Percentiles rank a stretch among this genome's conserved stretches.
Conservation (phyloP, 2,329 filamentous ascomycete species). For the Pseudogymnoascus pannorum region DNA sequence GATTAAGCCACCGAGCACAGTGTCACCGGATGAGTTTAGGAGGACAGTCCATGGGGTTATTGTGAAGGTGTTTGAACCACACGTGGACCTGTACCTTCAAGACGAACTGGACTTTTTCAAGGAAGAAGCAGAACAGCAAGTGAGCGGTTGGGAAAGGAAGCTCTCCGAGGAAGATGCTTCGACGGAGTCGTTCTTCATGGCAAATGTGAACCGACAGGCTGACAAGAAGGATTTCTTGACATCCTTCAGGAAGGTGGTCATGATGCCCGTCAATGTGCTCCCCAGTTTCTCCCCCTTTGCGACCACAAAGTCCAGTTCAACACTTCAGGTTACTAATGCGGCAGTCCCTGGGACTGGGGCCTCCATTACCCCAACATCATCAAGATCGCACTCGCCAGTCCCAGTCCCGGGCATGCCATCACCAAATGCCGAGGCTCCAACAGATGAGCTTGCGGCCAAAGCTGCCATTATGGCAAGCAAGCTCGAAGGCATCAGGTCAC, state of each 20-base stretch:
- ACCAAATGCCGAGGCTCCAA: constrained; percentile 62
- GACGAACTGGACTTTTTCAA: constrained; percentile 88
- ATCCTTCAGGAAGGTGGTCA: constrained; percentile 96
- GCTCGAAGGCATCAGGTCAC: constrained; percentile 85
- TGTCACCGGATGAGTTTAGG: constrained; percentile 50
- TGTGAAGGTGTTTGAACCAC: constrained; percentile 74
- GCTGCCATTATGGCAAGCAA: constrained; percentile 95
- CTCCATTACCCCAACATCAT: constrained; percentile 28
- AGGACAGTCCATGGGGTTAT: constrained; percentile 62
- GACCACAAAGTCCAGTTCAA: constrained; percentile 29
- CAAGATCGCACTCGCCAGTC: constrained; percentile 43
- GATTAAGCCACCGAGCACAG: constrained; percentile 57
- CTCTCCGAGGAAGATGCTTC: constrained; percentile 84
- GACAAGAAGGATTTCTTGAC: constrained; percentile 95
- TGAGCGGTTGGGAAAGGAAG: constrained; percentile 83
- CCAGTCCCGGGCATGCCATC: constrained; percentile 23
- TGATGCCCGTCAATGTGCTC: constrained; percentile 94
- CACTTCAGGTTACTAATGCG: constrained; percentile 11
- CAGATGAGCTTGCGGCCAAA: constrained; percentile 88
- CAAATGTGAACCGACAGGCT: constrained; percentile 85
- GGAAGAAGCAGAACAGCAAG: constrained; percentile 65
- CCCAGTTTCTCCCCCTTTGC: constrained; percentile 60
- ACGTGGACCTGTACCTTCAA: constrained; percentile 86
- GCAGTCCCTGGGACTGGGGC: constrained; percentile 11
- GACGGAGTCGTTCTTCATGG: constrained; percentile 92